Conservation (phyloP, 371 early-diverging fungal genomes). For the Mucor circinelloides region DNA sequence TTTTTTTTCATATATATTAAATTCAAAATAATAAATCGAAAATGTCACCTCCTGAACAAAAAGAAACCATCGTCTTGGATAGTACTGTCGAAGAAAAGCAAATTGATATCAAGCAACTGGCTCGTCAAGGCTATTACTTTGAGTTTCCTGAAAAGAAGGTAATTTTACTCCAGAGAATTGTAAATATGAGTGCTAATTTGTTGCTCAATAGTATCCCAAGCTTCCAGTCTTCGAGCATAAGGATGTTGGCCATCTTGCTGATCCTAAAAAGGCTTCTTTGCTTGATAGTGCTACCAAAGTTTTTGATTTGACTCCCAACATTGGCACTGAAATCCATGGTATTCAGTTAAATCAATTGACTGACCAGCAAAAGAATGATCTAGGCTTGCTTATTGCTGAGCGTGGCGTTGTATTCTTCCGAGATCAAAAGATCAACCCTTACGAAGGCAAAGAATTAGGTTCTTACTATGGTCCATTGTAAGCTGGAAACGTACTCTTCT, state of each 20-base stretch:
- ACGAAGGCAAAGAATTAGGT: slow-evolving; percentile 57
- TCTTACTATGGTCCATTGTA: slow-evolving; percentile 51
- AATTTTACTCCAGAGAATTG: neutral
- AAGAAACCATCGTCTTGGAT: neutral
- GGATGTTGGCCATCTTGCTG: slow-evolving; percentile 40
- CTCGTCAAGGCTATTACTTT: slow-evolving; percentile 33
- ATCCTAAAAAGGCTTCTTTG: slow-evolving; percentile 55
- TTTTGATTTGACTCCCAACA: slow-evolving; percentile 53
- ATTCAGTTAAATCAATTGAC: slow-evolving; percentile 49
- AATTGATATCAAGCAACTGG: slow-evolving; percentile 26
- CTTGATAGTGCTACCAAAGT: slow-evolving; percentile 49
- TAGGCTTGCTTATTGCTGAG: slow-evolving; percentile 60
- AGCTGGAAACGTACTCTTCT: neutral
- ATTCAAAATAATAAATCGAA: neutral
- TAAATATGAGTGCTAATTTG: neutral
- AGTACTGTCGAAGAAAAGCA: neutral
- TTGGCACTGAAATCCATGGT: slow-evolving; percentile 64
- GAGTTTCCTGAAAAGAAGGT: slow-evolving; percentile 36
- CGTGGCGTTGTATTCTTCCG: slow-evolving; percentile 70
- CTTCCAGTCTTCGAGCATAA: slow-evolving; percentile 26
- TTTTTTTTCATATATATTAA: no score
- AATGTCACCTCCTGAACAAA: slow-evolving; percentile 11
- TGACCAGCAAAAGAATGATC: slow-evolving; percentile 59
- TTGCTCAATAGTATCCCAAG: slow-evolving; percentile 28
- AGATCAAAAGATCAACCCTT: slow-evolving; percentile 55